A percentile compares a stretch with the other conserved stretches of the same genome.
Conservation (phyloP, 148 eudicot species). For the Rhododendron ferrugineum region DNA sequence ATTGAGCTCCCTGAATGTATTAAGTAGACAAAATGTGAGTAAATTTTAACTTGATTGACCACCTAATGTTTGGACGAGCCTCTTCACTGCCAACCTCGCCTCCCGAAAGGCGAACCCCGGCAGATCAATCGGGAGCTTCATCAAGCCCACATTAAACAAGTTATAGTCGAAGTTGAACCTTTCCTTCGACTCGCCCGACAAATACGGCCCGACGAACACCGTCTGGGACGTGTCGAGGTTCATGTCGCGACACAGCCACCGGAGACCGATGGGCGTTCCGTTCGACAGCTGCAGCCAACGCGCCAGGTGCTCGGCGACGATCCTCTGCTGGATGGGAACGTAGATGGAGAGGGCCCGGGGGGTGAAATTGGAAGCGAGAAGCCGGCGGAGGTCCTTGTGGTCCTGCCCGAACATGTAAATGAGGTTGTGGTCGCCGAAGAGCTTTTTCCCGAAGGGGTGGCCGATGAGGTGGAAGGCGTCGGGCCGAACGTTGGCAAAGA, state of each 20-base stretch:
- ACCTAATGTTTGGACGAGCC: conserved; percentile 42
- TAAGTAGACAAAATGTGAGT: too few species aligned
- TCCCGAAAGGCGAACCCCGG: conserved; percentile 73
- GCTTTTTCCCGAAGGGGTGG: conserved; percentile 79
- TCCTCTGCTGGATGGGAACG: conserved; percentile 44
- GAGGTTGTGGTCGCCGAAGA: conserved; percentile 75
- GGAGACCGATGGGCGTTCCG: conserved; percentile 28
- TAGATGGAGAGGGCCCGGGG: conserved; percentile 66
- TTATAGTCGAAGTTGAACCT: conserved; percentile 55
- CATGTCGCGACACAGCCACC: conserved; percentile 65
- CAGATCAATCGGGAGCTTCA: conserved; percentile 68
- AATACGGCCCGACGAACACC: conserved; percentile 71
- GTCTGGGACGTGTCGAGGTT: conserved; percentile 82
- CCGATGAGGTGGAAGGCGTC: conserved; percentile 82
- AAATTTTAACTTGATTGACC: neutral
- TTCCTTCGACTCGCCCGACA: conserved; percentile 23
- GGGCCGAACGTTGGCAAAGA: conserved; percentile 66
- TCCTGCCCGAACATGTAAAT: conserved; percentile 81
- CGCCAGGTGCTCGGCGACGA: conserved; percentile 41
- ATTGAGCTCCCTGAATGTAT: too few species aligned
- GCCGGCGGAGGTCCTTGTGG: conserved; percentile 76
- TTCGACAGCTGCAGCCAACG: conserved; percentile 16
- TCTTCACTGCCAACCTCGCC: conserved; percentile 56
- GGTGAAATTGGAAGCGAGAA: conserved; percentile 70
- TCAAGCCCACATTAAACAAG: conserved; percentile 60